Evolutionary conservation across 140 eudicot species (phyloP).

Genomic region (Bidens hawaiensis): DNA sequence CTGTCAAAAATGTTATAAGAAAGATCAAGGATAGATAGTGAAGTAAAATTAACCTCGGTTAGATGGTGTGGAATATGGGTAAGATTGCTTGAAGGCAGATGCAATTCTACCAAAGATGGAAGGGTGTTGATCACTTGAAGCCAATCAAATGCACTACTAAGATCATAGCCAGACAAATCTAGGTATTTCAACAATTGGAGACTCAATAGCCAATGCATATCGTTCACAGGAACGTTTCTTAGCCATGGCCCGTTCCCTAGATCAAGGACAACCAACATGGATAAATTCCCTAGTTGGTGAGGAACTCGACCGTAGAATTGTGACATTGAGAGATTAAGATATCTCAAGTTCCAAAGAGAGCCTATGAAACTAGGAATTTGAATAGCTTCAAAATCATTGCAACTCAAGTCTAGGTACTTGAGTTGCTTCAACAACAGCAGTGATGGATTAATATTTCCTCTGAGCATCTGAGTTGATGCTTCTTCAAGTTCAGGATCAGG

Average conservation of each 20-base stretch:
- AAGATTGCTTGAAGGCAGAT: constrained; percentile 24
- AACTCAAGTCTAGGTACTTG: constrained; percentile 30
- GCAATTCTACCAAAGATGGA: constrained; percentile 31
- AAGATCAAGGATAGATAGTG: constrained; percentile 28
- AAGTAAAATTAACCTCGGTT: constrained; percentile 10
- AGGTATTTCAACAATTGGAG: constrained; percentile 23
- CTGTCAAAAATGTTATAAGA: constrained; percentile 26
- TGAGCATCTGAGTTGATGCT: constrained; percentile 3
- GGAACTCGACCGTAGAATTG: constrained; percentile 23
- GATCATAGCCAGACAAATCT: constrained; percentile 29
- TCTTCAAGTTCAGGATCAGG: constrained; percentile 29
- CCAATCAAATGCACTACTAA: constrained; percentile 28
- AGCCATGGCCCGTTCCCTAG: constrained; percentile 17
- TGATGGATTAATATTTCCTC: constrained; percentile 21
- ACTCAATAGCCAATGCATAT: constrained; percentile 30
- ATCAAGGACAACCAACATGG: constrained; percentile 25
- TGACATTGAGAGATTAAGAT: constrained; percentile 26
- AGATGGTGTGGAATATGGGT: constrained; percentile 2
- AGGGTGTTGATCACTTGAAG: constrained; percentile 26
- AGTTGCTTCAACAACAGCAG: constrained; percentile 20
- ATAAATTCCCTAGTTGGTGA: constrained; percentile 19
- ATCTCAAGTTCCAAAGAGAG: constrained; percentile 17
- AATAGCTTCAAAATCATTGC: constrained; percentile 18
- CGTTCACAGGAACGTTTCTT: constrained; percentile 14
- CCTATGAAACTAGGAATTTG: constrained; percentile 29